These are phyloP conservation scores for Thelonectria rubi DNA, from an alignment of 2,329 filamentous ascomycete species.

Conservation along the genomic window DNA sequence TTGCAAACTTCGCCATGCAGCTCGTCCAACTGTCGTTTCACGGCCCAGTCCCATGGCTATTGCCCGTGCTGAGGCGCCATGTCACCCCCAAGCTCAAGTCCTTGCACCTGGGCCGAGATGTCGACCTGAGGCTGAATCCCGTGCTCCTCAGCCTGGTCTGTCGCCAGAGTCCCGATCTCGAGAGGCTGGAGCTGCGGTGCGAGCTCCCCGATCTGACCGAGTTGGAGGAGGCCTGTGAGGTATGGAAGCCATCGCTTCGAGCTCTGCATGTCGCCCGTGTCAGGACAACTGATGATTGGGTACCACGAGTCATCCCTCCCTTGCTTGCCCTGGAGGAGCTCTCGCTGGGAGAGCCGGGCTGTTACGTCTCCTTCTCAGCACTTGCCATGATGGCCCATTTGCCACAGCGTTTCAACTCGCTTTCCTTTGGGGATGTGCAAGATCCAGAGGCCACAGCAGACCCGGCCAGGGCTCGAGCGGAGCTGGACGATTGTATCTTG, in stretches of 20 bases:
- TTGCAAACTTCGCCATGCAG: background rate
- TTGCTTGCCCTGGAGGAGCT: slow-evolving; percentile 7
- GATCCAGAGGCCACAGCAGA: background rate
- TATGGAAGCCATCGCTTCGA: slow-evolving; percentile 23
- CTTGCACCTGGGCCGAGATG: background rate
- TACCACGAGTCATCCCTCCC: slow-evolving; percentile 2
- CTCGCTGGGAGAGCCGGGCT: background rate
- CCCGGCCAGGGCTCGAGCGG: no score
- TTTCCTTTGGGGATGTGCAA: background rate
- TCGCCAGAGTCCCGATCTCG: background rate
- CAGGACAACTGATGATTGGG: background rate
- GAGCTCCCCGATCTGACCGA: background rate
- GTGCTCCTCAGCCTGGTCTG: slow-evolving; percentile 2
- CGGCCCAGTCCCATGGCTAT: background rate
- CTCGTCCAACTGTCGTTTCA: background rate
- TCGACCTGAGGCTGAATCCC: background rate
- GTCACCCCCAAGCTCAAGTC: slow-evolving; percentile 2
- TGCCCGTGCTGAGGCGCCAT: background rate
- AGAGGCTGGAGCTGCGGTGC: slow-evolving; percentile 3
- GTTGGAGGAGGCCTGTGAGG: slow-evolving; percentile 7
- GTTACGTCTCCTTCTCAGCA: background rate
- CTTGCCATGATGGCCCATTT: background rate
- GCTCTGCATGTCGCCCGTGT: background rate
- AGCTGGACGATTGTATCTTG: background rate
- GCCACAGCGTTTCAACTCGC: background rate